Conservation (phyloP, 106 monocot genomes). For the Xerophyta viscosa region DNA sequence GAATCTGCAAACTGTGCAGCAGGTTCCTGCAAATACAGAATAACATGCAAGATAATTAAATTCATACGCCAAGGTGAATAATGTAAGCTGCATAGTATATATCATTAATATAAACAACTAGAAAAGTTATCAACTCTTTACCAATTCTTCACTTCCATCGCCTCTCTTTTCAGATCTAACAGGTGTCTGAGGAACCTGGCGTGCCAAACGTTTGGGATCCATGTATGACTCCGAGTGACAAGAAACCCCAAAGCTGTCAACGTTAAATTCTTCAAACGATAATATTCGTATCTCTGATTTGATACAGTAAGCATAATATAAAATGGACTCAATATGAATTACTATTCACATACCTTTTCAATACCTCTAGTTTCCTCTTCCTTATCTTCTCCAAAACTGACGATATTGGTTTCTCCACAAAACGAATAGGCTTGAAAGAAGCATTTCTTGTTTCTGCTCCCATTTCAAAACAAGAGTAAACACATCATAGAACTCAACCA, state of each 20-base stretch:
- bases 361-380: slow-evolving; percentile 52
- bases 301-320: neutral
- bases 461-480: neutral
- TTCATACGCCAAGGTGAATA: no score
- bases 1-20: neutral
- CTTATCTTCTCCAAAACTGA: slow-evolving; percentile 87
- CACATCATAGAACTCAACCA: neutral
- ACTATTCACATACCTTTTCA: slow-evolving; percentile 34
- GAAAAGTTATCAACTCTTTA: neutral
- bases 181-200: slow-evolving; percentile 1
- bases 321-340: neutral
- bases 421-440: slow-evolving; percentile 55
- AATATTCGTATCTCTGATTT: neutral
- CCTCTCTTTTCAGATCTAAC: neutral
- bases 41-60: neutral
- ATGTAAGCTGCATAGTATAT: no score
- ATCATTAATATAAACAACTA: no score
- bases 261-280: neutral
- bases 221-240: slow-evolving; percentile 10
- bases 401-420: slow-evolving; percentile 78
- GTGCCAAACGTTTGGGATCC: slow-evolving; percentile 8
- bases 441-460: slow-evolving; percentile 71
- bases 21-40: slow-evolving; percentile 6
- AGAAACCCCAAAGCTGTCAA: slow-evolving; percentile 16
- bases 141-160: slow-evolving; percentile 12